Evolutionary conservation across 2,329 filamentous ascomycete species (phyloP), one percentile per base, ranked within the genome.

Genomic region (Claviceps cyperi): DNA sequence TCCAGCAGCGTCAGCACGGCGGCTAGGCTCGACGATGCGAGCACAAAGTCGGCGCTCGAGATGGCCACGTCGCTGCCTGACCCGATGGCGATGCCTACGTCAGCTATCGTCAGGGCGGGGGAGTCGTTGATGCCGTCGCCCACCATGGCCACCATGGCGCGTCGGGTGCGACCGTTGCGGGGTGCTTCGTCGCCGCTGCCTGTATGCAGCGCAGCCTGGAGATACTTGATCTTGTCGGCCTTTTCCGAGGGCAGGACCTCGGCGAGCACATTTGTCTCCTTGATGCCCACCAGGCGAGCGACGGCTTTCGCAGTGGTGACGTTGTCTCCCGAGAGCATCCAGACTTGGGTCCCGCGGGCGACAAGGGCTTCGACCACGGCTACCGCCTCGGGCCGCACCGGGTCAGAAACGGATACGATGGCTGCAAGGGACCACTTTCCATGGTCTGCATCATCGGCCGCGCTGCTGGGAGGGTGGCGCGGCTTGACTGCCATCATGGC

Each of bases 281-380:
- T 75, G 55, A 96, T 95, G 21, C 86, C 86, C 17, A 95, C 73
- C 59, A 79, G 78, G 2, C 73, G 68, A 1, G 85, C 90, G 2
- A 96, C 86, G 0, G 88, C 87, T 19, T 76, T 72, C 2, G 90
- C 90, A 0, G 90, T 96, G n/a, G 72, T 81, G n/a, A 73, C 69
- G 60, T 95, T 95, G 69, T 96, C 90, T 32, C 90, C 90, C 0
- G 88, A 94, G 38, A 95, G 81, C 87, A 96, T 94, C 80, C 84
- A 95, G 4, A 94, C 84, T 35, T 81, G 77, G 45, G 85, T 81
- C 19, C 83, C 80, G 15, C 77, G 76, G 4, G 74, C 65, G 43
- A 78, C 75, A 0, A 95, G 77, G 1, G 80, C 73, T 6, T 68
- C 64, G 51, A 94, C 76, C 17, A 91, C 80, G 7, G 69, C 60